Evolutionary conservation across 805 yeast genomes (phyloP).

Genomic region (Millerozyma miso): DNA sequence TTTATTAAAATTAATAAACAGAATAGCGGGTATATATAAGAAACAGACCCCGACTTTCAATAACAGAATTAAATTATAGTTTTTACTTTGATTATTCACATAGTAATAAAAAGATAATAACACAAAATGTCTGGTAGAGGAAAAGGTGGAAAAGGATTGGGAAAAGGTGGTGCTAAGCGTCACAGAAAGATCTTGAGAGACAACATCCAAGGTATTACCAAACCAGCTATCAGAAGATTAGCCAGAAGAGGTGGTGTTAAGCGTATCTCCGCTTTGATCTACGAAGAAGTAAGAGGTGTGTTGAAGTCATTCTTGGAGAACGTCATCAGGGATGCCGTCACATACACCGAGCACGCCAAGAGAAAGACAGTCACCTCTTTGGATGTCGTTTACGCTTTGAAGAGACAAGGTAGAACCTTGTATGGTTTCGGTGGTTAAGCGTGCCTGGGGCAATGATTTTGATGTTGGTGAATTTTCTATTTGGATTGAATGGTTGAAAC

Average conservation of each 20-base stretch:
- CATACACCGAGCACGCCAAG: slow-evolving; percentile 99
- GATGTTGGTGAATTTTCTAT: not conserved
- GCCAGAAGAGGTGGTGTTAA: slow-evolving; percentile 99
- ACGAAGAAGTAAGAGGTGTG: slow-evolving; percentile 98
- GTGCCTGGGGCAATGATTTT: not conserved
- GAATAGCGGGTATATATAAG: not conserved
- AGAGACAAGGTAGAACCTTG: slow-evolving; percentile 99
- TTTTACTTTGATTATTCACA: not conserved
- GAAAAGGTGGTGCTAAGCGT: slow-evolving; percentile 99
- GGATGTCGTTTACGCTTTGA: slow-evolving; percentile 98
- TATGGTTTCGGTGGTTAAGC: slow-evolving; percentile 99
- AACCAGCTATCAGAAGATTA: slow-evolving; percentile 99
- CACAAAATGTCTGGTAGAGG: slow-evolving; percentile 95
- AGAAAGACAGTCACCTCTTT: slow-evolving; percentile 99
- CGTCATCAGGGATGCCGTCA: slow-evolving; percentile 98
- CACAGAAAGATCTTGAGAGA: slow-evolving; percentile 99
- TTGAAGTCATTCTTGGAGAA: slow-evolving; percentile 93
- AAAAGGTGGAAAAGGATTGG: slow-evolving; percentile 99
- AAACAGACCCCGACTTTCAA: not conserved
- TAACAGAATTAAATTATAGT: not conserved
- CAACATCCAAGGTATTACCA: slow-evolving; percentile 99
- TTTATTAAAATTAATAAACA: not conserved
- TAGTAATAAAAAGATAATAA: not conserved
- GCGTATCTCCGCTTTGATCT: slow-evolving; percentile 98
- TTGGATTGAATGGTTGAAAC: not conserved